Evolutionary conservation across 2,329 filamentous ascomycete species (phyloP).

Genomic region (Talaromyces piceae): DNA sequence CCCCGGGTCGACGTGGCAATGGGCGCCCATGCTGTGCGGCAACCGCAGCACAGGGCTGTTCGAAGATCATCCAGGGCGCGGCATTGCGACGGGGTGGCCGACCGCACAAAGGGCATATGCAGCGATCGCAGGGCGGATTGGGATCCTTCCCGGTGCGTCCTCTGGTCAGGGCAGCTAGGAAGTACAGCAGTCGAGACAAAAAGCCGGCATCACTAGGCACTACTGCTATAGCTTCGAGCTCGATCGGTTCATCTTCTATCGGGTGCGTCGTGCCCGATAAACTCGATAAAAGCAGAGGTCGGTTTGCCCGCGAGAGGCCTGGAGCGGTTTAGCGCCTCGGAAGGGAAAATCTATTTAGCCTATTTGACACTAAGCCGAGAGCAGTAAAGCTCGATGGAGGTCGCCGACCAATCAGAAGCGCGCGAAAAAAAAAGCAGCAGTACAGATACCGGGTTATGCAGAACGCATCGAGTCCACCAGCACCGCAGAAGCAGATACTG

Average conservation of each 20-base stretch:
- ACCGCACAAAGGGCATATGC: constrained; percentile 8
- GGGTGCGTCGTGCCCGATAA: too few species aligned
- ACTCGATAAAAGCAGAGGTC: too few species aligned
- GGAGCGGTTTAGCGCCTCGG: not conserved
- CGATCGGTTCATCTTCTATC: too few species aligned
- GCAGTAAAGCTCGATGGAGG: not conserved
- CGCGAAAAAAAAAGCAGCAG: too few species aligned
- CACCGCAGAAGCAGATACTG: too few species aligned
- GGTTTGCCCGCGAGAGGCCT: not conserved
- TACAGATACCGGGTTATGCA: too few species aligned
- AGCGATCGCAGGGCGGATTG: not conserved
- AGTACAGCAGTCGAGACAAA: too few species aligned
- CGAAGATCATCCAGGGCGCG: constrained; percentile 7
- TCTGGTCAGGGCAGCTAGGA: not conserved
- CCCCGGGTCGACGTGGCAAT: not conserved
- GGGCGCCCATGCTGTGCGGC: not conserved
- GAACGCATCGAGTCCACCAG: too few species aligned
- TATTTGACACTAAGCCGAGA: not conserved
- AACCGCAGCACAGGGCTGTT: not conserved
- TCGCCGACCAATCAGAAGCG: not conserved
- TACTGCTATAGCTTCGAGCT: too few species aligned
- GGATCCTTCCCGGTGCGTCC: not conserved
- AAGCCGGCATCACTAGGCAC: too few species aligned
- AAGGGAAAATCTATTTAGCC: not conserved
- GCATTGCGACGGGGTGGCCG: constrained; percentile 6